Conservation (phyloP, 305 asterid genomes). For the Rubia tinctorum region DNA sequence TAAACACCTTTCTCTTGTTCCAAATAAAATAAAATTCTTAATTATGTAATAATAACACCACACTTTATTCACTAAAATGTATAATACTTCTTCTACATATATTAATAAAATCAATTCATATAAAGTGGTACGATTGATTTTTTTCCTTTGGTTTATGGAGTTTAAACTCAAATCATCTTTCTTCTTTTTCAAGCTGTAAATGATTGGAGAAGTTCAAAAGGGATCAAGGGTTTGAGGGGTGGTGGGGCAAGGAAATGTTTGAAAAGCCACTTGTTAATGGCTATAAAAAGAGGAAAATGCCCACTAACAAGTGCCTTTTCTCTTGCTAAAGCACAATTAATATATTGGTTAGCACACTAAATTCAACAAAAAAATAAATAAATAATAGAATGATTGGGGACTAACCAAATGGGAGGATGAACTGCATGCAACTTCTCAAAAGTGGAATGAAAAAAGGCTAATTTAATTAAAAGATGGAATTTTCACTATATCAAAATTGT, state of each 20-base stretch:
- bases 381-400: constrained; percentile 38
- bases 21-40: too few relatives aligned
- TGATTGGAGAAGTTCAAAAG: not conserved
- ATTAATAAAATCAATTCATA: too few relatives aligned
- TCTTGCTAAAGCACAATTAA: constrained; percentile 14
- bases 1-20: too few relatives aligned
- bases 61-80: too few relatives aligned
- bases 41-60: too few relatives aligned
- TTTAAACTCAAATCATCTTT: not conserved
- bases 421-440: constrained; percentile 41
- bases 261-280: constrained; percentile 40
- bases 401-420: constrained; percentile 48
- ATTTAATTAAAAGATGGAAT: too few relatives aligned
- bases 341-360: not conserved
- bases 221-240: constrained; percentile 17
- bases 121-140: not conserved
- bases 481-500: not conserved
- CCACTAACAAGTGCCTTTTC: constrained; percentile 33
- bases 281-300: constrained; percentile 38
- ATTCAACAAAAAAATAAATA: constrained; percentile 20
- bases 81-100: too few relatives aligned
- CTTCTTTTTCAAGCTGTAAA: constrained; percentile 1
- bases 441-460: constrained; percentile 25
- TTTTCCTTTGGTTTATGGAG: not conserved
- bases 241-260: constrained; percentile 31